These are phyloP conservation scores for Pyrenopolyporus hunteri DNA, from an alignment of 495 filamentous ascomycete genomes.

Conservation along the genomic window DNA sequence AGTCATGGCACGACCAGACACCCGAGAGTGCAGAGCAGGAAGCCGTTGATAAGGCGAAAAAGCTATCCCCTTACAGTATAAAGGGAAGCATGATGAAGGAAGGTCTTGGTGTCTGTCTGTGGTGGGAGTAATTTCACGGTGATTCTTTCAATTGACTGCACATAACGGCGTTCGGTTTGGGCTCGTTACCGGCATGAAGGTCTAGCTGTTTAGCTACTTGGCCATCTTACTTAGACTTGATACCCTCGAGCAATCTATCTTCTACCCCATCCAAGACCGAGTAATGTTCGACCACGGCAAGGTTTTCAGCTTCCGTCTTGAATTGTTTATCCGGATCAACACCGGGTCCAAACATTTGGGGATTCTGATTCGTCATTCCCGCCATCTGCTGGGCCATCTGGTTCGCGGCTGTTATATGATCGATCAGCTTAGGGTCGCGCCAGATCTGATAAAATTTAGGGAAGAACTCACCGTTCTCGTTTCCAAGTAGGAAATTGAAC, in stretches of 20 bases:
- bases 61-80: slow-evolving; percentile 68
- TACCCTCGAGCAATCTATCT: slow-evolving; percentile 71
- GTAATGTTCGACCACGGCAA: slow-evolving; percentile 92
- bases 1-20: slow-evolving; percentile 87
- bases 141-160: slow-evolving; percentile 4
- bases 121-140: slow-evolving; percentile 54
- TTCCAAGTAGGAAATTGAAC: slow-evolving; percentile 96
- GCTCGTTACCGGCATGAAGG: slow-evolving; percentile 21
- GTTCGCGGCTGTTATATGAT: slow-evolving; percentile 71
- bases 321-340: slow-evolving; percentile 96
- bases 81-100: slow-evolving; percentile 63
- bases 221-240: slow-evolving; percentile 47
- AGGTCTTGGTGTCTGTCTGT: slow-evolving; percentile 59
- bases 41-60: slow-evolving; percentile 53
- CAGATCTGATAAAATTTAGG: background rate
- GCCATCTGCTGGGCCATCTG: slow-evolving; percentile 96
- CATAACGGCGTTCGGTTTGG: slow-evolving; percentile 9
- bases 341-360: slow-evolving; percentile 87
- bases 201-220: slow-evolving; percentile 24
- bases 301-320: slow-evolving; percentile 86
- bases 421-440: slow-evolving; percentile 18
- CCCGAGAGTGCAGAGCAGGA: slow-evolving; percentile 69
- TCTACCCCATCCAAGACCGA: slow-evolving; percentile 88
- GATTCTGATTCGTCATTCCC: slow-evolving; percentile 70
- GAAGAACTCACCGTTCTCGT: slow-evolving; percentile 79